These are phyloP conservation scores for Gossypium laxum DNA, from an alignment of 441 rosid species.

Conservation along the genomic window DNA sequence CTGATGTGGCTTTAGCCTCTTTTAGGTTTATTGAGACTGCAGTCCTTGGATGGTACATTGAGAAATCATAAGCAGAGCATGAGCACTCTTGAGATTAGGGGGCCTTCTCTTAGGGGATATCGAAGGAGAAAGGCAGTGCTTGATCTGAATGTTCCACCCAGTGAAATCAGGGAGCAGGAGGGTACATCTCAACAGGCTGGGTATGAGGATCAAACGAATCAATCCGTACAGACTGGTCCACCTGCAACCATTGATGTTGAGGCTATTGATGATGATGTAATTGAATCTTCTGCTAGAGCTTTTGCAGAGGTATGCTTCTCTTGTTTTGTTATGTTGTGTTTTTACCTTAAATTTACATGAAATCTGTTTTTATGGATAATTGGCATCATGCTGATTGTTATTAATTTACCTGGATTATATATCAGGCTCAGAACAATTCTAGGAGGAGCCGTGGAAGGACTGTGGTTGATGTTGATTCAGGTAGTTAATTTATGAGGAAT, in stretches of 20 bases:
- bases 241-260: conserved; percentile 56
- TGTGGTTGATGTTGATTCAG: conserved; percentile 52
- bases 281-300: conserved; percentile 66
- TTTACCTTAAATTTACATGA: not conserved
- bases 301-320: conserved; percentile 54
- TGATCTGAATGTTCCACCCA: conserved; percentile 54
- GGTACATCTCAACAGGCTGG: conserved; percentile 40
- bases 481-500: conserved; percentile 20
- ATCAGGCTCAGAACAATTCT: conserved; percentile 59
- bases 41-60: not conserved
- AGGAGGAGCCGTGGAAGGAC: conserved; percentile 29
- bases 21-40: conserved; percentile 5
- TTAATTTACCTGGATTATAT: conserved; percentile 16
- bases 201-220: conserved; percentile 20
- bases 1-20: not conserved
- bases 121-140: conserved; percentile 49
- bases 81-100: conserved; percentile 45
- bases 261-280: conserved; percentile 71
- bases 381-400: not conserved
- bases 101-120: conserved; percentile 33
- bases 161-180: conserved; percentile 44
- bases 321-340: not conserved
- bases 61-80: conserved; percentile 23
- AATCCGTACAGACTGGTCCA: conserved; percentile 24
- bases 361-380: conserved; percentile 1